A percentile compares a stretch with the other conserved stretches of the same genome.
These are phyloP conservation scores for Fusarium tuaranense DNA, from an alignment of 2,329 filamentous ascomycete genomes.

Conservation along the genomic window DNA sequence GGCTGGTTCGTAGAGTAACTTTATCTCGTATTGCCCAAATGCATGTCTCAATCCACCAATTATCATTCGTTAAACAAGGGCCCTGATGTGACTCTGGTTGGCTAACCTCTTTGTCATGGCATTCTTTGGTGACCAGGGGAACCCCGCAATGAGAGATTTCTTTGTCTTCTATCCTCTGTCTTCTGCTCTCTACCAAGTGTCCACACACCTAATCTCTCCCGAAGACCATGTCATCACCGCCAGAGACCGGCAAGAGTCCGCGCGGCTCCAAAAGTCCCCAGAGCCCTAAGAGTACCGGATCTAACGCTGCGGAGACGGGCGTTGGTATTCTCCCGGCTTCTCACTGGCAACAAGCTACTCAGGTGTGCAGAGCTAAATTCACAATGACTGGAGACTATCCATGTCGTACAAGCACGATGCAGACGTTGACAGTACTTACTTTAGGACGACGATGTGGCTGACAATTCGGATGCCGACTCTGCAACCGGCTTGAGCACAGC, in stretches of 20 bases:
- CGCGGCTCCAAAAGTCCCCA: not conserved
- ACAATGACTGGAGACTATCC: not conserved
- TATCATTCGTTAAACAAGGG: not conserved
- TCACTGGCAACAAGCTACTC: not conserved
- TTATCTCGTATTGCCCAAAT: not conserved
- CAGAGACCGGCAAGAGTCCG: not conserved
- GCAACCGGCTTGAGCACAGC: not conserved
- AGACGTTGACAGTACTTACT: not conserved
- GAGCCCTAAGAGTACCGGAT: not conserved
- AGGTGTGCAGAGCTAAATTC: not conserved
- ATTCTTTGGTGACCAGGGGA: not conserved
- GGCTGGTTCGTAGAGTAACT: not conserved
- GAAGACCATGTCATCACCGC: not conserved
- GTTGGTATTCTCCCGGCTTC: not conserved
- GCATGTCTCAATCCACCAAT: not conserved
- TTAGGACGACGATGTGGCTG: not conserved
- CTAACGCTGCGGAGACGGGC: not conserved
- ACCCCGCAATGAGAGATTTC: slow-evolving; percentile 1
- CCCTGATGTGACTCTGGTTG: not conserved
- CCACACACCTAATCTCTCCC: not conserved
- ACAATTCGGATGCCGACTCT: not conserved
- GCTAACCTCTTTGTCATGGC: not conserved
- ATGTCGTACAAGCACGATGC: not conserved
- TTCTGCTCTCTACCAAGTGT: not conserved
- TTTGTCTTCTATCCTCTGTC: not conserved